phyloP scores from a whole-genome alignment of 352 stramenopile genomes.

The Globisporangium ultimum region DNA sequence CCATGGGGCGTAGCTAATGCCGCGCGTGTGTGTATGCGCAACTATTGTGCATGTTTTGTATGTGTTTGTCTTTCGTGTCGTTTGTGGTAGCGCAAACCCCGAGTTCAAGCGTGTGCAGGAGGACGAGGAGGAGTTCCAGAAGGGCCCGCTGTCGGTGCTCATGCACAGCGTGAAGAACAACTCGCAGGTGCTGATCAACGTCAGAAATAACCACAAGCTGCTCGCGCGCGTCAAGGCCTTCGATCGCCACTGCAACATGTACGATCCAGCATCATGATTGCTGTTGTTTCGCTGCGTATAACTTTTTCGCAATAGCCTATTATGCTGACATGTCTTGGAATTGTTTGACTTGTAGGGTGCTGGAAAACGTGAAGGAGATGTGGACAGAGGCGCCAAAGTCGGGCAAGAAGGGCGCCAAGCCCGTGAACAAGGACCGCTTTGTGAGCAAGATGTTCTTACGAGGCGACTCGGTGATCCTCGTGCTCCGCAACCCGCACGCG shows the following conservation, averaged over 20 bases:
- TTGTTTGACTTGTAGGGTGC: constrained; percentile 65
- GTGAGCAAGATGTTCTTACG: constrained; percentile 99
- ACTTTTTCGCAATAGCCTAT: background rate
- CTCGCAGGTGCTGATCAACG: constrained; percentile 99
- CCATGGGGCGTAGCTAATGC: no score
- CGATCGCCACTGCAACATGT: constrained; percentile 99
- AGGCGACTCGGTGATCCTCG: constrained; percentile 99
- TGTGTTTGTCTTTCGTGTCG: background rate
- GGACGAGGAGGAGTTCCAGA: constrained; percentile 94
- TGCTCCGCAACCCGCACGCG: constrained; percentile 95
- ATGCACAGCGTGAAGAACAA: constrained; percentile 98
- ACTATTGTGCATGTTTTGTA: background rate
- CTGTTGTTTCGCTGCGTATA: background rate
- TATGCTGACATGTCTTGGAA: background rate
- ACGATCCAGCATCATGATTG: constrained; percentile 21
- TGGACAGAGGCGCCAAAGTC: constrained; percentile 99
- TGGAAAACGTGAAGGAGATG: constrained; percentile 99
- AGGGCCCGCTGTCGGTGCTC: constrained; percentile 95
- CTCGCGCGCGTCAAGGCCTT: constrained; percentile 99
- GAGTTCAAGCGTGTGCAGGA: constrained; percentile 88
- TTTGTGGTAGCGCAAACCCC: constrained; percentile 20
- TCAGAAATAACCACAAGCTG: constrained; percentile 99
- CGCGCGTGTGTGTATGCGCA: background rate
- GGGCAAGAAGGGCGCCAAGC: constrained; percentile 93
- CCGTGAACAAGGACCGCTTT: constrained; percentile 98